A percentile compares a stretch with the other conserved stretches of the same genome.
phyloP scores from a whole-genome alignment of 2,329 filamentous ascomycete genomes.

The Colletotrichum sp. region DNA sequence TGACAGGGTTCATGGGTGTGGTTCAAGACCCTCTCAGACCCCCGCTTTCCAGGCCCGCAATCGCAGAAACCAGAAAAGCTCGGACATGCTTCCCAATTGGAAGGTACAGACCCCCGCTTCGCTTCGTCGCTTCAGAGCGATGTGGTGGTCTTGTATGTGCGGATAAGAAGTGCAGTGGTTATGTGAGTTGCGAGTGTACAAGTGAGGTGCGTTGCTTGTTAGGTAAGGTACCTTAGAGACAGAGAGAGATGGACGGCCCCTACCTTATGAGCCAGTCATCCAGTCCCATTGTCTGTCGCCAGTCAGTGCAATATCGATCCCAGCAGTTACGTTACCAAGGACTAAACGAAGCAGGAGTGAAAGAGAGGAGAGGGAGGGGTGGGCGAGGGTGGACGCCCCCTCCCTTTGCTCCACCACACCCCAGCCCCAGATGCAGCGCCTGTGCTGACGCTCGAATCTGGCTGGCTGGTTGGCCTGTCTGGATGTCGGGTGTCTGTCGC shows the following conservation, averaged over 20 bases:
- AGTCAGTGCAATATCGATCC: background rate
- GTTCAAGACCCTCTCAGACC: background rate
- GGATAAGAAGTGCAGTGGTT: background rate
- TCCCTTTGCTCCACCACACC: background rate
- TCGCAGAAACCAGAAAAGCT: conserved; percentile 17
- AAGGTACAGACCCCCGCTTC: conserved; percentile 17
- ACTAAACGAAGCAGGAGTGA: background rate
- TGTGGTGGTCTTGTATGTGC: background rate
- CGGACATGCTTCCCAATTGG: conserved; percentile 22
- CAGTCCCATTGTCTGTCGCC: background rate
- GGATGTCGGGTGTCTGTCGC: conserved; percentile 6
- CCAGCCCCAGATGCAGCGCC: conserved; percentile 2
- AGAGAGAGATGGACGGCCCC: background rate
- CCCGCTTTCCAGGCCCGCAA: conserved; percentile 1
- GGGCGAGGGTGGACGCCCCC: background rate
- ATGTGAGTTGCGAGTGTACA: background rate
- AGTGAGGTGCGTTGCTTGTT: background rate
- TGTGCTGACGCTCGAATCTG: conserved; percentile 7
- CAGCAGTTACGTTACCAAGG: background rate
- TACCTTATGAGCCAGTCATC: background rate
- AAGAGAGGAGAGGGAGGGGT: background rate
- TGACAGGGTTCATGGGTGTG: background rate
- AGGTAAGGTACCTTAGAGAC: background rate
- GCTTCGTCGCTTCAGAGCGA: background rate
- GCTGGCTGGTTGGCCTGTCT: conserved; percentile 1